These are phyloP conservation scores for Monosporascus sp. DNA, from an alignment of 2,329 filamentous ascomycete species.

Conservation along the genomic window DNA sequence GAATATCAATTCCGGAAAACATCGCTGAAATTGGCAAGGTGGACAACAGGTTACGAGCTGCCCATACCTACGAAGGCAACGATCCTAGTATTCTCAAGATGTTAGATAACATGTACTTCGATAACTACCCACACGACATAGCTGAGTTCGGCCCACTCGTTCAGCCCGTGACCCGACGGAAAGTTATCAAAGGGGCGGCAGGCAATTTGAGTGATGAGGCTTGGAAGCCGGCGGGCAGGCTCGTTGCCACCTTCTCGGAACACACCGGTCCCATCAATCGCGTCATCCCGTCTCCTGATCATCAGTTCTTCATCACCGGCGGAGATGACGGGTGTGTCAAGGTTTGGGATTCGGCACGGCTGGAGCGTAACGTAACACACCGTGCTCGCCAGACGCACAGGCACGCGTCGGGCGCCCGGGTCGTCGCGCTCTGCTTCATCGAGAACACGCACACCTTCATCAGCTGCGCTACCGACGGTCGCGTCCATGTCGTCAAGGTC, in stretches of 20 bases:
- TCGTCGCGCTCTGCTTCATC: conserved; percentile 82
- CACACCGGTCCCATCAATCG: conserved; percentile 79
- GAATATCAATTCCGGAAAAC: conserved; percentile 27
- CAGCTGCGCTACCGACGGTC: conserved; percentile 84
- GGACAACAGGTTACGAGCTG: conserved; percentile 49
- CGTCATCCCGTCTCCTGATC: conserved; percentile 78
- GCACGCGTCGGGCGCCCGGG: conserved; percentile 64
- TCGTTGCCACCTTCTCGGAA: conserved; percentile 86
- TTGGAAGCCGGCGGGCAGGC: conserved; percentile 79
- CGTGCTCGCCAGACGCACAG: conserved; percentile 81
- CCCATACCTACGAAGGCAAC: conserved; percentile 82
- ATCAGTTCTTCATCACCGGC: conserved; percentile 89
- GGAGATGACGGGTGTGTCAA: conserved; percentile 88
- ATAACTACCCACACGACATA: conserved; percentile 62
- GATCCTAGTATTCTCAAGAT: conserved; percentile 63
- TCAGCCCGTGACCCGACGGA: conserved; percentile 57
- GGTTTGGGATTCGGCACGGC: conserved; percentile 84
- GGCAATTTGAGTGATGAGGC: conserved; percentile 51
- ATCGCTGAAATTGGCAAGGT: conserved; percentile 27
- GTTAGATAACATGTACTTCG: conserved; percentile 79
- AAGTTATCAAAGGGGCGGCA: conserved; percentile 40
- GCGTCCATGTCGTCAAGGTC: conserved; percentile 84
- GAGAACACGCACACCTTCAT: conserved; percentile 93
- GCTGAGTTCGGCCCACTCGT: conserved; percentile 76
- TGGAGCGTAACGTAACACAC: conserved; percentile 88